Percentiles rank a stretch among this genome's conserved stretches.
These are phyloP conservation scores for Mucor lusitanicus DNA, from an alignment of 371 early-diverging fungal genomes.

Conservation along the genomic window DNA sequence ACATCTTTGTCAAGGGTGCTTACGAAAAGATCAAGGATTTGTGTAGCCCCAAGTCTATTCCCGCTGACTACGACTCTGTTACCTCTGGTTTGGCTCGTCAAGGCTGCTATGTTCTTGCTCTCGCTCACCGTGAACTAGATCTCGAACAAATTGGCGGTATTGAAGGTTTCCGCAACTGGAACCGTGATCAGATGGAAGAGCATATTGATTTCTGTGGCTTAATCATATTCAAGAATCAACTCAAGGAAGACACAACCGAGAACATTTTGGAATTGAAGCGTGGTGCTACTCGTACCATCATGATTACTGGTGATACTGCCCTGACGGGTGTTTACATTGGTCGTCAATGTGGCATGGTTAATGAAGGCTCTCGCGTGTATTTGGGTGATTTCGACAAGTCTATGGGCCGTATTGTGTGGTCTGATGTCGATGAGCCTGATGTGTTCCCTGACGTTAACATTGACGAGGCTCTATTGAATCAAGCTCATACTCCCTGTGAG, in stretches of 20 bases:
- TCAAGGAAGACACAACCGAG: constrained; percentile 77
- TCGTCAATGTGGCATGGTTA: constrained; percentile 74
- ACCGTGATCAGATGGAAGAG: constrained; percentile 73
- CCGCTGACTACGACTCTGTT: constrained; percentile 61
- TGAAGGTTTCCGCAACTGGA: constrained; percentile 43
- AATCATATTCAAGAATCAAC: constrained; percentile 84
- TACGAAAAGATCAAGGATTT: constrained; percentile 75
- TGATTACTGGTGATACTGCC: constrained; percentile 95
- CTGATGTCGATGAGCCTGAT: constrained; percentile 53
- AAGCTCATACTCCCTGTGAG: constrained; percentile 49
- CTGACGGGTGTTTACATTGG: constrained; percentile 89
- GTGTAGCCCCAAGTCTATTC: constrained; percentile 56
- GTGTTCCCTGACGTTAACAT: constrained; percentile 35
- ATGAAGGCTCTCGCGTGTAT: constrained; percentile 34
- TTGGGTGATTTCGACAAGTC: constrained; percentile 51
- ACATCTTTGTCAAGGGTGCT: constrained; percentile 84
- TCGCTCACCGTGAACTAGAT: constrained; percentile 62
- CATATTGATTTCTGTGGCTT: constrained; percentile 70
- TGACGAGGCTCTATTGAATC: constrained; percentile 33
- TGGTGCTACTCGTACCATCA: constrained; percentile 79
- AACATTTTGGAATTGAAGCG: constrained; percentile 75
- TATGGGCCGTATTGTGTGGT: constrained; percentile 45
- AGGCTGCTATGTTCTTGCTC: constrained; percentile 81
- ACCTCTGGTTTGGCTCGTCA: constrained; percentile 62
- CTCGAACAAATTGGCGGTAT: constrained; percentile 37